Evolutionary conservation across 495 filamentous ascomycete species (phyloP).

Genomic region (Xylaria nigripes): DNA sequence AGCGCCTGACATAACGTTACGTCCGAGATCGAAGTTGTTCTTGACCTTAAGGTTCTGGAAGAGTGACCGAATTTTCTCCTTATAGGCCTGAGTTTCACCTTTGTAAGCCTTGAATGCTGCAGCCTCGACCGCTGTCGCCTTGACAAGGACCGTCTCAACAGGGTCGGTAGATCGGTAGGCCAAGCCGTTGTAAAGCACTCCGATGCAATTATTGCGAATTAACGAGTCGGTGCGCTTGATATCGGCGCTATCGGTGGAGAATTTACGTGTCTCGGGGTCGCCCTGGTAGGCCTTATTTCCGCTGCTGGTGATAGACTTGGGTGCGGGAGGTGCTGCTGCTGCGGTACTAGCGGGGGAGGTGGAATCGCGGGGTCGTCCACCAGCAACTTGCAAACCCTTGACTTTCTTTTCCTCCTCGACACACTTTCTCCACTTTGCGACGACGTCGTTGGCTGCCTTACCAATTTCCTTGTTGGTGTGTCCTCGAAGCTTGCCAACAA

Average conservation of each 20-base stretch:
- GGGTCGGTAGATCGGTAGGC: conserved; percentile 51
- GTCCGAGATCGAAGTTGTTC: conserved; percentile 67
- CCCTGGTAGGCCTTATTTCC: conserved; percentile 56
- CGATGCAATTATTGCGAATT: conserved; percentile 70
- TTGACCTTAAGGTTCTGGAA: conserved; percentile 92
- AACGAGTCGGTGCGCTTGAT: conserved; percentile 58
- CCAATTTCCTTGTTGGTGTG: conserved; percentile 71
- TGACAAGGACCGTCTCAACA: conserved; percentile 50
- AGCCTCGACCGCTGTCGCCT: conserved; percentile 62
- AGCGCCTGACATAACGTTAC: conserved; percentile 63
- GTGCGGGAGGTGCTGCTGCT: conserved; percentile 34
- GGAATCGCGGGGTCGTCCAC: conserved; percentile 29
- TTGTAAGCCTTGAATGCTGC: conserved; percentile 59
- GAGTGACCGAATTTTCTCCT: conserved; percentile 77
- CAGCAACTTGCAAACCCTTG: conserved; percentile 36
- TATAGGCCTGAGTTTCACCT: conserved; percentile 66
- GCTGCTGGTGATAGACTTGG: conserved; percentile 28
- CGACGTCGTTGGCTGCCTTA: conserved; percentile 66
- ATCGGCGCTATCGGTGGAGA: conserved; percentile 71
- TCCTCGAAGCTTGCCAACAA: conserved; percentile 72
- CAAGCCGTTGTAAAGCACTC: conserved; percentile 84
- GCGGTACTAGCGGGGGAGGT: conserved; percentile 28
- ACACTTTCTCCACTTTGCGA: conserved; percentile 77
- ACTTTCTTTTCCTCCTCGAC: conserved; percentile 61
- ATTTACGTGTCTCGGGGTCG: conserved; percentile 66